Conservation (phyloP, 768 basidiomycete genomes). For the Favolaschia claudopus region DNA sequence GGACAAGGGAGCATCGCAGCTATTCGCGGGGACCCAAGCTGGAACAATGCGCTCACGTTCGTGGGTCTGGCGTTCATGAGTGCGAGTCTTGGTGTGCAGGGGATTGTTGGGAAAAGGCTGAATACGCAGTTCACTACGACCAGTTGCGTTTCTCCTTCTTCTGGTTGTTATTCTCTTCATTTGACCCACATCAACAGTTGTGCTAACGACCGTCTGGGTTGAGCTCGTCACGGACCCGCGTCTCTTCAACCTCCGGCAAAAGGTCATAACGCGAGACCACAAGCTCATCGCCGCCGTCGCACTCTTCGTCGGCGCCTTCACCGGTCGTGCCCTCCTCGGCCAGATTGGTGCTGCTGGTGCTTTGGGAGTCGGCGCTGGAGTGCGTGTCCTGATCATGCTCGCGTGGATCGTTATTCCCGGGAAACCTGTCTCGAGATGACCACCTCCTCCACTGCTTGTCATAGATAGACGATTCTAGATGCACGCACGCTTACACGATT, state of each 20-base stretch:
- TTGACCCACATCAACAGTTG: constrained; percentile 52
- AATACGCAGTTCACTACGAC: constrained; percentile 84
- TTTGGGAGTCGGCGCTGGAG: constrained; percentile 70
- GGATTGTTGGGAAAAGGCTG: constrained; percentile 82
- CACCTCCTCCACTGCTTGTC: too few relatives aligned
- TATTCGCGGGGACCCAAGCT: constrained; percentile 67
- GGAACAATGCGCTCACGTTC: constrained; percentile 73
- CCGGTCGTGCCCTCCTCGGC: constrained; percentile 64
- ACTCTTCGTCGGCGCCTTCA: constrained; percentile 83
- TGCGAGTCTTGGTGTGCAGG: constrained; percentile 84
- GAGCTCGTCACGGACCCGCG: constrained; percentile 85
- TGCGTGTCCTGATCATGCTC: constrained; percentile 66
- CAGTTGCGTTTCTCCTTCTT: constrained; percentile 50
- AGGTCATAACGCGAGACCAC: constrained; percentile 71
- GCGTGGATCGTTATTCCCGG: constrained; percentile 73
- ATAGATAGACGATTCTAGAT: too few relatives aligned
- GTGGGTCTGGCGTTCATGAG: constrained; percentile 83
- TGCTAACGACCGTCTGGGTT: constrained; percentile 89
- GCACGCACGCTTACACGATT: too few relatives aligned
- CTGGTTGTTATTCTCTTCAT: neutral
- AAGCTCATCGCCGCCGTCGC: constrained; percentile 68
- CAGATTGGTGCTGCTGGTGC: constrained; percentile 67
- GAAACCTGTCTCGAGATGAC: constrained; percentile 31
- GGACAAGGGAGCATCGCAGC: constrained; percentile 61
- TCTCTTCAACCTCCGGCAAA: constrained; percentile 65